Conservation (phyloP, 331 rosid species). For the Malus hybrid region DNA sequence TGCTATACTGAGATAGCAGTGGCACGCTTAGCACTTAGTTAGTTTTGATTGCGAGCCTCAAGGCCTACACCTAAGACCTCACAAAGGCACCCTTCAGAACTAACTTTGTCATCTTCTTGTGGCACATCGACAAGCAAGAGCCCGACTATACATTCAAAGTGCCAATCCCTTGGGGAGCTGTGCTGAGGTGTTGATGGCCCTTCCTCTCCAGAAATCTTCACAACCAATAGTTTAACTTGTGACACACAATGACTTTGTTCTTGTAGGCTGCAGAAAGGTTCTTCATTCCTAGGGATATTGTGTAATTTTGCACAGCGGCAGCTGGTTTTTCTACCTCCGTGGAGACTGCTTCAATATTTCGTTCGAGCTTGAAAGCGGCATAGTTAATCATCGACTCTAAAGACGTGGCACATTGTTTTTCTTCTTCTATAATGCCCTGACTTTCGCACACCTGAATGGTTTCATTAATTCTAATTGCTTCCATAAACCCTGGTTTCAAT, state of each 20-base stretch:
- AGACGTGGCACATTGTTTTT: slow-evolving; percentile 71
- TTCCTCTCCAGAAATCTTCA: too few species aligned
- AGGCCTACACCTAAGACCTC: too few species aligned
- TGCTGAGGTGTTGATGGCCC: too few species aligned
- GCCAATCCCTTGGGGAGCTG: too few species aligned
- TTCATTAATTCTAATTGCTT: slow-evolving; percentile 30
- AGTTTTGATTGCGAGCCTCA: too few species aligned
- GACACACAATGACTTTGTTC: slow-evolving; percentile 55
- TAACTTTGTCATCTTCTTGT: too few species aligned
- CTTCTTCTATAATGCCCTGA: slow-evolving; percentile 29
- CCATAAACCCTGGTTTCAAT: slow-evolving; percentile 31
- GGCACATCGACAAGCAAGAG: too few species aligned
- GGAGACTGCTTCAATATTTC: slow-evolving; percentile 32
- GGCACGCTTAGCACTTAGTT: too few species aligned
- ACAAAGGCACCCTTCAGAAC: too few species aligned
- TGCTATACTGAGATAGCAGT: too few species aligned
- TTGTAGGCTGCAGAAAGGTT: slow-evolving; percentile 3
- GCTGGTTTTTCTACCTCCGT: slow-evolving; percentile 39
- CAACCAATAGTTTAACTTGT: slow-evolving; percentile 21
- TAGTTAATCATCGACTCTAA: slow-evolving; percentile 80
- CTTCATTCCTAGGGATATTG: slow-evolving; percentile 26
- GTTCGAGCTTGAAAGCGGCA: slow-evolving; percentile 53
- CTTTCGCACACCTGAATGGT: slow-evolving; percentile 56
- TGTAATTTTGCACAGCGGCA: slow-evolving; percentile 22
- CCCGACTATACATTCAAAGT: too few species aligned